Evolutionary conservation across 768 basidiomycete species (phyloP).

Genomic region (Cystofilobasidium ferigula): DNA sequence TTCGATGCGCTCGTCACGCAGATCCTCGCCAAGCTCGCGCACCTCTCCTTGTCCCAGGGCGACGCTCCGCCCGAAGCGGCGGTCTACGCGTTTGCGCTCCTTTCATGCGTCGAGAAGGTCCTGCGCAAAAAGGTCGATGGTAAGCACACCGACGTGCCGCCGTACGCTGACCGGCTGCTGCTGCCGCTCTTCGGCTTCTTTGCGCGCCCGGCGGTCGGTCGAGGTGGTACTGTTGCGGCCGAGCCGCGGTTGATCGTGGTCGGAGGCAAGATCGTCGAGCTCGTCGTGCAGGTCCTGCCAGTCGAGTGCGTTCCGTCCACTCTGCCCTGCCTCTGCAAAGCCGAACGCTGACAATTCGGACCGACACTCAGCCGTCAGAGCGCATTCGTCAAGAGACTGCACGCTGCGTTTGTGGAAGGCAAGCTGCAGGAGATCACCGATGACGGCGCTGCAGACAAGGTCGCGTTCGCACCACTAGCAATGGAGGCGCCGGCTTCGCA

Average conservation of each 20-base stretch:
- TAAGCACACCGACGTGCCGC: constrained; percentile 63
- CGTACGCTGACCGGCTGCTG: constrained; percentile 67
- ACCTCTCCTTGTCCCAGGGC: constrained; percentile 31
- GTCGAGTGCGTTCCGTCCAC: constrained; percentile 50
- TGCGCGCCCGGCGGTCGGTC: constrained; percentile 36
- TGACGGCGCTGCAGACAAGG: constrained; percentile 42
- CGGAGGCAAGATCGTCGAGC: constrained; percentile 55
- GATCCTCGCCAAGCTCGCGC: constrained; percentile 61
- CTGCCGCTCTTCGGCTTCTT: constrained; percentile 59
- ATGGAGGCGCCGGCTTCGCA: constrained; percentile 46
- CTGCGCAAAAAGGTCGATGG: constrained; percentile 46
- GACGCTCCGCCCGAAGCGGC: constrained; percentile 46
- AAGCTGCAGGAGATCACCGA: constrained; percentile 47
- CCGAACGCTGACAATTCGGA: constrained; percentile 11
- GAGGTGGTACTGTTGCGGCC: constrained; percentile 35
- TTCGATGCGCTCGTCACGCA: constrained; percentile 75
- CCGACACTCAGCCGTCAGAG: constrained; percentile 55
- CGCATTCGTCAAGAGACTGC: constrained; percentile 46
- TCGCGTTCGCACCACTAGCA: constrained; percentile 4
- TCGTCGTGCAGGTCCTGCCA: constrained; percentile 55
- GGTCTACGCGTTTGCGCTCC: constrained; percentile 74
- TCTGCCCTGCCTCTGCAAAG: constrained; percentile 17
- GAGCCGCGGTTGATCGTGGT: constrained; percentile 51
- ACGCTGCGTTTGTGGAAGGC: constrained; percentile 51
- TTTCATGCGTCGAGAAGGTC: constrained; percentile 57